Percentiles rank a stretch among this genome's conserved stretches.
phyloP scores from a whole-genome alignment of 176 grass and related monocot genomes.

The Cenchrus americanus region DNA sequence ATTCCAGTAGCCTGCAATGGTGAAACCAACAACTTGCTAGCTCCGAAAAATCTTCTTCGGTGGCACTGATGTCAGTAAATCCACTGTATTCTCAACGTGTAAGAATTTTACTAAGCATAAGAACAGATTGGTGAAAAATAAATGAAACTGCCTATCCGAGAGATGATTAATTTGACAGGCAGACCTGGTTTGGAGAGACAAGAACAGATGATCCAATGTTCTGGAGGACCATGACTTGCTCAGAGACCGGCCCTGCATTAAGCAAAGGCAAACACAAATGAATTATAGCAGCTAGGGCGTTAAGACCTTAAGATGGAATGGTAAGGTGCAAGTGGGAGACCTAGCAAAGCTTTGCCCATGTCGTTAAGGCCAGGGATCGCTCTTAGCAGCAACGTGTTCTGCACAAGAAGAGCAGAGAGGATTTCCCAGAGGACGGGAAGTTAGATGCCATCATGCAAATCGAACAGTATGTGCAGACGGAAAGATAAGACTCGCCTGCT shows the following conservation, averaged over 20 bases:
- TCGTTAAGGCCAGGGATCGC: conserved; percentile 86
- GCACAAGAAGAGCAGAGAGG: conserved; percentile 27
- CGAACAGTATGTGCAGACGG: neutral
- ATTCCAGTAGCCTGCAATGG: neutral
- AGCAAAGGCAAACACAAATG: conserved; percentile 2
- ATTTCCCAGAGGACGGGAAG: neutral
- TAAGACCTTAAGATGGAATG: neutral
- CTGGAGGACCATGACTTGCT: conserved; percentile 96
- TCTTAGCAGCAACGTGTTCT: conserved; percentile 87
- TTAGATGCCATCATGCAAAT: neutral
- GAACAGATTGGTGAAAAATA: neutral
- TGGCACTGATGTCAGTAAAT: neutral
- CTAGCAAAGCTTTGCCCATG: conserved; percentile 82
- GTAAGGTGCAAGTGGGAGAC: conserved; percentile 13
- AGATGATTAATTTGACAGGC: neutral
- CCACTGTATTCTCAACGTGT: neutral
- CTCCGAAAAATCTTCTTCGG: neutral
- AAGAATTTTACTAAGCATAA: neutral
- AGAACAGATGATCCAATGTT: conserved; percentile 92
- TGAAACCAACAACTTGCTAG: conserved; percentile 4
- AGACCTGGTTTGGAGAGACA: conserved; percentile 92
- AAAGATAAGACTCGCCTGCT: conserved; percentile 49
- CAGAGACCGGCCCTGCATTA: conserved; percentile 63
- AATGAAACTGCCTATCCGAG: neutral
- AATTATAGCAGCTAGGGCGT: neutral